A percentile compares a stretch with the other conserved stretches of the same genome.
These are phyloP conservation scores for Abortiporus biennis DNA, from an alignment of 1,284 basidiomycete species.

Conservation along the genomic window DNA sequence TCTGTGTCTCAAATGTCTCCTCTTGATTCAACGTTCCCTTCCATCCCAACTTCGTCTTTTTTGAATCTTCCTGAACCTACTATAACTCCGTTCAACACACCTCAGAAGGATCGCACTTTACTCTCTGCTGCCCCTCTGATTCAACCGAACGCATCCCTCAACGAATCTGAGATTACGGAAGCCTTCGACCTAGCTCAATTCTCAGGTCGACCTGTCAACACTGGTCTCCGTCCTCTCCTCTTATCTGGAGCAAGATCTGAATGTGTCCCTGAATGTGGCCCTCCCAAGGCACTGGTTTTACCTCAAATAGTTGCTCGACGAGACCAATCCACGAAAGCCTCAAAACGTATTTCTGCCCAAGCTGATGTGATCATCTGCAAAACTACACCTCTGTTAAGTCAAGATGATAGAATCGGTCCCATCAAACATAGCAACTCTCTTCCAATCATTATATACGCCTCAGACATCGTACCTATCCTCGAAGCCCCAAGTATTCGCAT, in stretches of 20 bases:
- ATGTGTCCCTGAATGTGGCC: not conserved
- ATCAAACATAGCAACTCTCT: no score
- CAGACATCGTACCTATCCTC: no score
- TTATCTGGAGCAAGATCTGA: conserved; percentile 1
- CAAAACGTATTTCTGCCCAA: not conserved
- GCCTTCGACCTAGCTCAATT: not conserved
- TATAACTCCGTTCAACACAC: not conserved
- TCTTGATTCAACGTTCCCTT: not conserved
- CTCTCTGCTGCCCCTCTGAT: no score
- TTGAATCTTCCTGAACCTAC: not conserved
- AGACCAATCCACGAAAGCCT: not conserved
- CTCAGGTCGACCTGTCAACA: conserved; percentile 1
- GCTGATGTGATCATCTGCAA: not conserved
- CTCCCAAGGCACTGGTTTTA: conserved; percentile 1
- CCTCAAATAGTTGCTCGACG: conserved; percentile 1
- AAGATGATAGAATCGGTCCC: no score
- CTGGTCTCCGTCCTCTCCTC: conserved; percentile 3
- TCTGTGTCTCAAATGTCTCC: no score
- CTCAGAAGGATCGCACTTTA: not conserved
- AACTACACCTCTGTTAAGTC: not conserved
- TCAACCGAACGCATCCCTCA: no score
- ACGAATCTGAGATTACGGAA: not conserved
- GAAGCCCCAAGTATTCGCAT: no score
- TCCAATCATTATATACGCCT: no score
- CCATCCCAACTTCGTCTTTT: not conserved